Evolutionary conservation across 1,284 basidiomycete species (phyloP).

Genomic region (Trichosporon ovoides): DNA sequence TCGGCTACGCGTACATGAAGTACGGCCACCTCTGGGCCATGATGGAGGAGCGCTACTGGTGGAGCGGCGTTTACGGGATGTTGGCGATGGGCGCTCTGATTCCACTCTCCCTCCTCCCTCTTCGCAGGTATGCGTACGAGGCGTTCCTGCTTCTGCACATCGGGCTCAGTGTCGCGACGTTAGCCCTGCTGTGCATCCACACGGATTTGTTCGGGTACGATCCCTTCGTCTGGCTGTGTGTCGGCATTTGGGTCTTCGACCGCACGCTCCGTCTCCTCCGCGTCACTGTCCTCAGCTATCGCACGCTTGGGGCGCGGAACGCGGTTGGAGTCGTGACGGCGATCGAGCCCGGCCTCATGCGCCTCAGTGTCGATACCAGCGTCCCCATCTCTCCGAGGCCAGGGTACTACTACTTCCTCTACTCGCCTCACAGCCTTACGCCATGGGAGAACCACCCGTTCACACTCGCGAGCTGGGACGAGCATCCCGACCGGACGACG

Average conservation of each 20-base stretch:
- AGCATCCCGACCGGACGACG: slow-evolving; percentile 3
- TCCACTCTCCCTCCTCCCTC: slow-evolving; percentile 23
- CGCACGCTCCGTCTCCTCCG: slow-evolving; percentile 27
- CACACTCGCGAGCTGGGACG: slow-evolving; percentile 26
- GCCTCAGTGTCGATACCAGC: slow-evolving; percentile 24
- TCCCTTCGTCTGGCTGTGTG: slow-evolving; percentile 26
- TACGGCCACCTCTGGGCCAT: not conserved
- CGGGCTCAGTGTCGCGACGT: slow-evolving; percentile 22
- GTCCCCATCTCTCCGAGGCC: slow-evolving; percentile 21
- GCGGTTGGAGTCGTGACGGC: slow-evolving; percentile 17
- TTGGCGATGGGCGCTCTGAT: slow-evolving; percentile 21
- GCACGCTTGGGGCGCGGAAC: slow-evolving; percentile 16
- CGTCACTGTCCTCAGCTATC: slow-evolving; percentile 23
- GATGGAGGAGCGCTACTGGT: slow-evolving; percentile 8
- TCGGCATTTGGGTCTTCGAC: slow-evolving; percentile 32
- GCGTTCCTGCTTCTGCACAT: slow-evolving; percentile 33
- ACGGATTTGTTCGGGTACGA: slow-evolving; percentile 25
- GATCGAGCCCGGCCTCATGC: slow-evolving; percentile 22
- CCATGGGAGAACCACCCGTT: slow-evolving; percentile 38
- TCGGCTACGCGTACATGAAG: slow-evolving; percentile 5
- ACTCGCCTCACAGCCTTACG: slow-evolving; percentile 23
- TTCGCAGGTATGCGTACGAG: slow-evolving; percentile 28
- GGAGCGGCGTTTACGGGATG: slow-evolving; percentile 15
- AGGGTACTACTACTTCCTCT: slow-evolving; percentile 34
- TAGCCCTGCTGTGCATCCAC: slow-evolving; percentile 28